Base-by-base conservation (phyloP, 148 eudicot species). In the Vaccinium corymbosum region DNA sequence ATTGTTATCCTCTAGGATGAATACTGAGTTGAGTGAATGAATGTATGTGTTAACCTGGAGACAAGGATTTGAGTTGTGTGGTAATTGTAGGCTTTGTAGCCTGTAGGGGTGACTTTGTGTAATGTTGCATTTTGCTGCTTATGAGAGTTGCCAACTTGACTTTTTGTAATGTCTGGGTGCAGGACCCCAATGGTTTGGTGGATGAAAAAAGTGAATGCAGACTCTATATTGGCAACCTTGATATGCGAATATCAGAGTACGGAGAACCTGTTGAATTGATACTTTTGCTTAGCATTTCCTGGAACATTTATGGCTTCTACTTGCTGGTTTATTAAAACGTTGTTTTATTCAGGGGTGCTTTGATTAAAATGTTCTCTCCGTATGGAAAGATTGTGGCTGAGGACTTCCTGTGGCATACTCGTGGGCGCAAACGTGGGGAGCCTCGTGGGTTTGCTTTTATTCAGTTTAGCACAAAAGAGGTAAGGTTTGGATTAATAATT, bases 361-460 rank as follows among this genome's bases (percentile, higher is more conserved):
- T 95, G 57, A 90, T 95, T 49, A 95, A 89, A 88, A 90, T 95
- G 93, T 95, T 95, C 87, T 91, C 98, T 82, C 95, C 98, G 80
- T 95, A 82, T 83, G 98, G 98, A 82, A 93, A 92, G 88, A 94
- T 95, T n/a, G 89, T 94, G 82, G 92, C 97, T 0, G 98, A 93
- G 83, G 98, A 94, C 89, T 94, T 92, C 83, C 85, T 95, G 82
- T 91, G 94, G 95, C 98, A 95, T 81, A 94, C 94, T 70, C 96
- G 95, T 68, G 98, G 98, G 61, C 96, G 97, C 8, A 94, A 89
- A 79, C 95, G 98, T 85, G 98, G 98, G 55, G 94, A 93, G 81
- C 98, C 98, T 76, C 98, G 98, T 84, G 98, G 98, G 50, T 95
- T 90, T 90, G 98, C 98, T 81, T 95, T 95, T 78, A 83, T 95